These are phyloP conservation scores for Penicillium sp. DNA, from an alignment of 2,329 filamentous ascomycete genomes.

Conservation along the genomic window DNA sequence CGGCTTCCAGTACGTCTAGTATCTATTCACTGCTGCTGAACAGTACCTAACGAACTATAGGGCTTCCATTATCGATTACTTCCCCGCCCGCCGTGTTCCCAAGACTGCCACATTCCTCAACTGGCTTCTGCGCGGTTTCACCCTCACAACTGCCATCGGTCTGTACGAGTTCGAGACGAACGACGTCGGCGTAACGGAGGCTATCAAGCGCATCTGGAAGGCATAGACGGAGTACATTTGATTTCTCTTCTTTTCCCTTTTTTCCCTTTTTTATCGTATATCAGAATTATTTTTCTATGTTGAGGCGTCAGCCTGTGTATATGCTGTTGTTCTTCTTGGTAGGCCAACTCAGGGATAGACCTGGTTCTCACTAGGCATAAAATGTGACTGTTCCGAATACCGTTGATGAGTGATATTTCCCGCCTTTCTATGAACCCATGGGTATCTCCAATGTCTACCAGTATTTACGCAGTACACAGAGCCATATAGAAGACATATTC, in stretches of 20 bases:
- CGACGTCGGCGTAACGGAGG: constrained; percentile 91
- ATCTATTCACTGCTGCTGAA: neutral
- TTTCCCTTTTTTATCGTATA: constrained; percentile 29
- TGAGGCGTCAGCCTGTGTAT: constrained; percentile 42
- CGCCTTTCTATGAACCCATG: neutral
- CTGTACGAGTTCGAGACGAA: constrained; percentile 99
- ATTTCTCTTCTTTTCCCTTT: constrained; percentile 31
- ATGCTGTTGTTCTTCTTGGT: constrained; percentile 31
- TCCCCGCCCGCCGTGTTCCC: constrained; percentile 74
- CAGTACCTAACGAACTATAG: constrained; percentile 40
- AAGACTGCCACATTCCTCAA: constrained; percentile 68
- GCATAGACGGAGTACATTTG: constrained; percentile 55
- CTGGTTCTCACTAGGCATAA: constrained; percentile 27
- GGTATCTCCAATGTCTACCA: constrained; percentile 17
- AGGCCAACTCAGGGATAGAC: constrained; percentile 21
- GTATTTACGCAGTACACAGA: constrained; percentile 15
- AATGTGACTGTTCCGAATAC: constrained; percentile 20
- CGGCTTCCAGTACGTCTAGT: constrained; percentile 76
- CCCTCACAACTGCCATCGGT: constrained; percentile 80
- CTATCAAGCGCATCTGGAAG: constrained; percentile 85
- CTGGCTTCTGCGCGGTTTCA: constrained; percentile 80
- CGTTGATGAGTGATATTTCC: neutral
- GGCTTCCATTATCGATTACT: constrained; percentile 85
- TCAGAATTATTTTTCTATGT: constrained; percentile 30
- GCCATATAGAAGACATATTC: neutral